Conservation (phyloP, 2,329 filamentous ascomycete genomes). For the Diplodia mutila region DNA sequence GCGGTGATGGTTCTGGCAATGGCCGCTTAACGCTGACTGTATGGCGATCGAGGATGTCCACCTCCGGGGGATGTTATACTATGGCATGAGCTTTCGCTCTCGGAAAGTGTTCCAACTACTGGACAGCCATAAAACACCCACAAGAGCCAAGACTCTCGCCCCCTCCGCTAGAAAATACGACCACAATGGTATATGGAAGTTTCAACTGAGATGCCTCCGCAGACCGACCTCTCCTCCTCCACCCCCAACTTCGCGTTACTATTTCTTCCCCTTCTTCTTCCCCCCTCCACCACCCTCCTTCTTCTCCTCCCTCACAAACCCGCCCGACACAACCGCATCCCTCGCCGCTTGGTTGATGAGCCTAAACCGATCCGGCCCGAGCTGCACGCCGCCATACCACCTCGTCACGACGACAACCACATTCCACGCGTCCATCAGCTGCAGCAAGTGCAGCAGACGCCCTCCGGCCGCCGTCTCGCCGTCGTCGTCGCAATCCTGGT, state of each 20-base stretch:
- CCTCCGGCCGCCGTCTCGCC: conserved; percentile 91
- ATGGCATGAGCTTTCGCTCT: not conserved
- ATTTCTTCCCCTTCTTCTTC: conserved; percentile 37
- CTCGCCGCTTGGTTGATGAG: conserved; percentile 86
- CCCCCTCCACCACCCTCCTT: conserved; percentile 34
- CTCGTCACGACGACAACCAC: conserved; percentile 89
- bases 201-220: not conserved
- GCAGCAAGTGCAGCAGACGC: conserved; percentile 84
- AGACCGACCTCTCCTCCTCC: not conserved
- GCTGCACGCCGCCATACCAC: conserved; percentile 91
- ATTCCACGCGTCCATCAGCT: conserved; percentile 93
- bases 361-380: conserved; percentile 87
- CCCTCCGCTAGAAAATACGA: not conserved
- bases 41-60: too few species aligned
- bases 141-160: not conserved
- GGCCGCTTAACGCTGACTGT: too few species aligned
- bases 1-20: too few species aligned
- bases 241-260: not conserved
- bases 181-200: not conserved
- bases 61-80: too few species aligned
- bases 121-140: not conserved
- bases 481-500: conserved; percentile 94
- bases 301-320: conserved; percentile 63
- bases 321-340: conserved; percentile 80
- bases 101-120: not conserved